phyloP scores from a whole-genome alignment of 345 rosid species.

The Capsella bursapastoris region DNA sequence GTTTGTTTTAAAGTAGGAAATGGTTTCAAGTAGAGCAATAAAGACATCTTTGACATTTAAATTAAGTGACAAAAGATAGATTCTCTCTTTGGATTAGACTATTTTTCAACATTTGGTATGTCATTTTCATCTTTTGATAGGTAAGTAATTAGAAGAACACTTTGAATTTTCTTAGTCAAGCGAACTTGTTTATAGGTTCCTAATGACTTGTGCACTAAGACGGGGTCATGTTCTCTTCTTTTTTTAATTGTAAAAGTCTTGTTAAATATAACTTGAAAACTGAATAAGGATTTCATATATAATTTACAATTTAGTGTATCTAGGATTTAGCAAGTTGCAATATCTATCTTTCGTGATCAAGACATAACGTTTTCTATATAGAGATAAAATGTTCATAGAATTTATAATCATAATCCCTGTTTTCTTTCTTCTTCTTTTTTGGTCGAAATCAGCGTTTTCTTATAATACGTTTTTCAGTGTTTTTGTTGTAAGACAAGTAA shows the following conservation, averaged over 20 bases:
- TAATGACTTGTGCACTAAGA: neutral
- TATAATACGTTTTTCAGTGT: no score
- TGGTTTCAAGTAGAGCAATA: neutral
- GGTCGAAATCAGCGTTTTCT: no score
- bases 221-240: neutral
- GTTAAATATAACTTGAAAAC: neutral
- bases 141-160: neutral
- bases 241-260: neutral
- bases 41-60: constrained; percentile 6
- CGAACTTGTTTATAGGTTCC: constrained; percentile 1
- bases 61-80: constrained; percentile 1
- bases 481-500: no score
- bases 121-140: neutral
- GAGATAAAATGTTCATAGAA: no score
- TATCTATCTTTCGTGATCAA: neutral
- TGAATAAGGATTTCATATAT: neutral
- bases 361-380: no score
- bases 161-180: constrained; percentile 33
- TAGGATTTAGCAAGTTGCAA: neutral
- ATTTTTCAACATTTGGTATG: constrained; percentile 2
- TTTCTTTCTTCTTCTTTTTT: no score
- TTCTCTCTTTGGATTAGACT: constrained; percentile 3
- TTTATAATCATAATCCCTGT: no score
- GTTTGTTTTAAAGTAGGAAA: constrained; percentile 6
- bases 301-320: neutral